Conservation (phyloP, 2,329 filamentous ascomycete genomes). For the Calonectria hawksworthii region DNA sequence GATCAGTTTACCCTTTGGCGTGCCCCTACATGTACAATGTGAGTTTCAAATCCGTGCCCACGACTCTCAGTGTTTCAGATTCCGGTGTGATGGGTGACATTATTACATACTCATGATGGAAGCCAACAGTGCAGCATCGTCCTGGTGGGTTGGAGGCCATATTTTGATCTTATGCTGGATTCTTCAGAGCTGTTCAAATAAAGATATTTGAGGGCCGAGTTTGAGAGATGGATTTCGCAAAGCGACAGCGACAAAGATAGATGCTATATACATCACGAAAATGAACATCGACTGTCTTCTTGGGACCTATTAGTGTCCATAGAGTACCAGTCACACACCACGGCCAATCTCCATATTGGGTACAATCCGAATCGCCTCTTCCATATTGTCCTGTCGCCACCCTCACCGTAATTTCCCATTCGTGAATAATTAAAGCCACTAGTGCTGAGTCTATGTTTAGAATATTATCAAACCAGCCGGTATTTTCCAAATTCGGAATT, state of each 20-base stretch:
- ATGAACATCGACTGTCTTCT: neutral
- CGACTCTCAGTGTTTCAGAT: no score
- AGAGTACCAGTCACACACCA: no score
- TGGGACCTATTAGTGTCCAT: neutral
- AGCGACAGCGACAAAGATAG: no score
- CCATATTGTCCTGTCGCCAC: neutral
- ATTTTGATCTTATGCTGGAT: neutral
- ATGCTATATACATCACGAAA: neutral
- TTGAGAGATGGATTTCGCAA: neutral
- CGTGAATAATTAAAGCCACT: neutral
- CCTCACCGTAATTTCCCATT: no score
- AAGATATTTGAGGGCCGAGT: neutral
- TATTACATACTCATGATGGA: conserved; percentile 16
- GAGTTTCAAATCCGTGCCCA: no score
- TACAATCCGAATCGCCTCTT: neutral
- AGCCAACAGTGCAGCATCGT: conserved; percentile 18
- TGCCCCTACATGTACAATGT: neutral
- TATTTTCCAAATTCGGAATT: neutral
- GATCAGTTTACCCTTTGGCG: neutral
- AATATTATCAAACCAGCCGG: neutral
- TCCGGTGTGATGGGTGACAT: no score
- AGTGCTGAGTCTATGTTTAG: neutral
- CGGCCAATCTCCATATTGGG: neutral
- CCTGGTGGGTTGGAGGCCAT: conserved; percentile 22
- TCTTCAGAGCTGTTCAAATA: neutral